Base-by-base conservation (phyloP, 2,329 filamentous ascomycete species). In the Fusarium robinianum region DNA sequence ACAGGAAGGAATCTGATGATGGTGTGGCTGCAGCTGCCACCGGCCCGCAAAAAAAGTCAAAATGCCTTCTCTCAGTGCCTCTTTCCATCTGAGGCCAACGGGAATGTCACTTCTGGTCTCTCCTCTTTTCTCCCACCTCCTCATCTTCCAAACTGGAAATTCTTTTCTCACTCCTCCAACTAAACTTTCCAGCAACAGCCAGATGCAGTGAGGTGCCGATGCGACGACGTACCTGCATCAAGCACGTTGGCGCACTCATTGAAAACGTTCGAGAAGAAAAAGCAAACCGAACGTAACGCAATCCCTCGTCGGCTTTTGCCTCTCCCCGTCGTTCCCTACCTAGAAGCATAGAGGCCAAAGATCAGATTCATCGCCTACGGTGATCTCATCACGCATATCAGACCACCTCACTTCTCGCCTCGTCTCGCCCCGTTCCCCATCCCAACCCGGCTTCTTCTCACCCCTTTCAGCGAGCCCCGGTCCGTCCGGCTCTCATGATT, bases 381-480 rank as follows among this genome's bases (percentile, higher is more conserved):
- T 51, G 45, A 57, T 51, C 54, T 60, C 57, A 61, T 57, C 41
- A 22, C 46, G 40, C 53, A 55, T 49, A 57, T 61, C 58, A 61
- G 58, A 50, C 58, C 58, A 61, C 58, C 17, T 49, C 40, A n/a
- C 43, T 26, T 46, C 31, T 51, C 44, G 34, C 51, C 54, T 57
- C 45, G 48, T 45, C 25, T 44, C 17, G 14, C 41, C 22, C 43
- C 35, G 25, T 29, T 22, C 35, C 33, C 36, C 24, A 19, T 35
- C 39, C 14, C 10, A 14, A 12, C 17, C 29, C 18, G 14, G 21
- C 21, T 35, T 37, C 24, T 19, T 29, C 27, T 44, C 30, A 23
- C n/a, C 22, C 43, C 11, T 12, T 43, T 39, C 41, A 14, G 8
- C 32, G 22, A 33, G 22, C 35, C 14, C 17, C 17, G 42, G 42